A percentile compares a stretch with the other conserved stretches of the same genome.
phyloP scores from a whole-genome alignment of 768 basidiomycete genomes.

The Lactarius quietus region DNA sequence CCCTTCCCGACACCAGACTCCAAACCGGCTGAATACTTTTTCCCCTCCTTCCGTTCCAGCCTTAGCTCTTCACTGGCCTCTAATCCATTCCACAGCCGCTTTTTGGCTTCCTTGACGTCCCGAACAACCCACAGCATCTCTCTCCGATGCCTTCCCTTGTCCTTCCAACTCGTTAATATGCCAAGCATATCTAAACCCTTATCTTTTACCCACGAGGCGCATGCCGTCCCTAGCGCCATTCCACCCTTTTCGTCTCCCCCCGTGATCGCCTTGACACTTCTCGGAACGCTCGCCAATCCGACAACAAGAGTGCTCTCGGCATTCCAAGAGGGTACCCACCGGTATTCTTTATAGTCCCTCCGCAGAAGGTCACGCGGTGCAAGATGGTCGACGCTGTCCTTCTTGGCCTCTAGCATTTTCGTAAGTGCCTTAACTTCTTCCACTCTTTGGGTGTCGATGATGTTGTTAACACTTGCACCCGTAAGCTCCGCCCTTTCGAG shows the following conservation, averaged over 20 bases:
- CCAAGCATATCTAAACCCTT: conserved; percentile 66
- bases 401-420: conserved; percentile 49
- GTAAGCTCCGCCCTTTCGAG: conserved; percentile 51
- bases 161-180: conserved; percentile 70
- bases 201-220: conserved; percentile 61
- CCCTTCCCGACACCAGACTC: conserved; percentile 32
- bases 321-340: conserved; percentile 44
- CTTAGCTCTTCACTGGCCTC: conserved; percentile 51
- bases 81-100: conserved; percentile 54
- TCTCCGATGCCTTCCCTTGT: conserved; percentile 55
- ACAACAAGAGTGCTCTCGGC: conserved; percentile 46
- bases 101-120: conserved; percentile 40
- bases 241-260: conserved; percentile 41
- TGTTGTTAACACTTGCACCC: conserved; percentile 20
- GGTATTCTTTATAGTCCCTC: conserved; percentile 94
- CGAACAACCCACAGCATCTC: conserved; percentile 67
- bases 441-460: conserved; percentile 37
- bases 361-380: conserved; percentile 74
- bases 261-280: conserved; percentile 55
- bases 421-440: conserved; percentile 49
- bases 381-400: conserved; percentile 65
- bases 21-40: conserved; percentile 27
- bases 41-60: conserved; percentile 41
- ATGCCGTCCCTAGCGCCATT: conserved; percentile 37
- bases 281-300: conserved; percentile 81